A percentile compares a stretch with the other conserved stretches of the same genome.
phyloP scores from a whole-genome alignment of 2,329 filamentous ascomycete species.

The Paracamarosporium sp. region DNA sequence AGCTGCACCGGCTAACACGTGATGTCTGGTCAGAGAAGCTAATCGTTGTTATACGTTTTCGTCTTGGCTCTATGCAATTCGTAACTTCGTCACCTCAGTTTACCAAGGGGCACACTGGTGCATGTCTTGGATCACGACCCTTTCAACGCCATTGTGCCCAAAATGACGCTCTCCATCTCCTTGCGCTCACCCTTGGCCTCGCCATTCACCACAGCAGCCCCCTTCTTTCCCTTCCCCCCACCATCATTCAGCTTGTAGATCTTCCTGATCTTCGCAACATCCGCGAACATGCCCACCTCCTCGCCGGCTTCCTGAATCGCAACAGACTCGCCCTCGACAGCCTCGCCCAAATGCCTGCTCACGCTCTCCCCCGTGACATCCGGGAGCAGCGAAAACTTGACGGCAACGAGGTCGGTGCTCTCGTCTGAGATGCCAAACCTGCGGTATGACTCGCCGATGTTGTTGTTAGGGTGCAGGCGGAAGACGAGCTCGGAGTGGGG shows the following conservation, averaged over 20 bases:
- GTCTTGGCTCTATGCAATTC: background rate
- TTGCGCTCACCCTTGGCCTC: constrained; percentile 51
- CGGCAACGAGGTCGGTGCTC: constrained; percentile 75
- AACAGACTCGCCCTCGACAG: constrained; percentile 34
- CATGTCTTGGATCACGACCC: constrained; percentile 52
- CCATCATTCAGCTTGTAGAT: constrained; percentile 81
- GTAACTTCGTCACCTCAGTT: background rate
- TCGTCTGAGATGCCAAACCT: constrained; percentile 80
- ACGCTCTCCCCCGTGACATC: constrained; percentile 34
- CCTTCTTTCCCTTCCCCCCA: constrained; percentile 46
- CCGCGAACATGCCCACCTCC: constrained; percentile 59
- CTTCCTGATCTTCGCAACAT: constrained; percentile 73
- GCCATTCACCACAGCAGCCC: constrained; percentile 39
- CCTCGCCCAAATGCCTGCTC: constrained; percentile 27
- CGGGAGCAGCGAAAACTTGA: constrained; percentile 70
- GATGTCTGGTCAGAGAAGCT: background rate
- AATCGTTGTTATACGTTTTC: constrained; percentile 8
- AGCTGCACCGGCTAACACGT: background rate
- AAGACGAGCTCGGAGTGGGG: constrained; percentile 90
- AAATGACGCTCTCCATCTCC: constrained; percentile 71
- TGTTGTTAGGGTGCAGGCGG: constrained; percentile 80
- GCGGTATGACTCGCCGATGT: constrained; percentile 91
- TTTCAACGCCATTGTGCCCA: constrained; percentile 81
- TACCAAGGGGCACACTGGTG: background rate
- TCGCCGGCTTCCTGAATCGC: constrained; percentile 23